phyloP scores from a whole-genome alignment of 2,329 filamentous ascomycete genomes.

The Pyricularia pennisetigena region DNA sequence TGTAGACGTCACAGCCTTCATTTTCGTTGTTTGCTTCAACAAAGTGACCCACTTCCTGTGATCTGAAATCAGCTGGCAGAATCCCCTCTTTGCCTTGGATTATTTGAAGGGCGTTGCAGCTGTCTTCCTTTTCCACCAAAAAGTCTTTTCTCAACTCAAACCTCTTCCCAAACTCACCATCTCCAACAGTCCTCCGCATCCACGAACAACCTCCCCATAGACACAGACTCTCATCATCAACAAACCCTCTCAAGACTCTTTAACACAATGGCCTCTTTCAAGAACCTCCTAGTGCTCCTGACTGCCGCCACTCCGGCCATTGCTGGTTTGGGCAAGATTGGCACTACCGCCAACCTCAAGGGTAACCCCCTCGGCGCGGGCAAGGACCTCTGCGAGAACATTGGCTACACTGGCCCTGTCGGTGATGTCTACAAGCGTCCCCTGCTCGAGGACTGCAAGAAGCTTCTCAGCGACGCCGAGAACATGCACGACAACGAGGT shows the following conservation, averaged over 20 bases:
- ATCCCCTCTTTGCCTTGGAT: too few relatives aligned
- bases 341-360: neutral
- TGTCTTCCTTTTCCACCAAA: too few relatives aligned
- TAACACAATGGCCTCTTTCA: neutral
- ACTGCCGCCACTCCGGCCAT: neutral
- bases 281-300: neutral
- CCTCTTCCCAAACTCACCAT: too few relatives aligned
- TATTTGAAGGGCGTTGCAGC: too few relatives aligned
- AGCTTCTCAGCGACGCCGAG: neutral
- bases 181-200: too few relatives aligned
- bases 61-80: too few relatives aligned
- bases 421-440: neutral
- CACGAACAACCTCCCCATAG: too few relatives aligned
- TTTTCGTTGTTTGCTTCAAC: too few relatives aligned
- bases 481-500: neutral
- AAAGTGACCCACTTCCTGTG: too few relatives aligned
- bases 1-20: too few relatives aligned
- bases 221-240: neutral
- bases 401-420: neutral
- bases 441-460: neutral
- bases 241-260: neutral
- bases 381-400: neutral
- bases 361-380: neutral
- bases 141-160: too few relatives aligned
- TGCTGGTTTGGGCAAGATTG: neutral